Evolutionary conservation across 352 stramenopile genomes (phyloP).

Genomic region (Plasmopara muralis): DNA sequence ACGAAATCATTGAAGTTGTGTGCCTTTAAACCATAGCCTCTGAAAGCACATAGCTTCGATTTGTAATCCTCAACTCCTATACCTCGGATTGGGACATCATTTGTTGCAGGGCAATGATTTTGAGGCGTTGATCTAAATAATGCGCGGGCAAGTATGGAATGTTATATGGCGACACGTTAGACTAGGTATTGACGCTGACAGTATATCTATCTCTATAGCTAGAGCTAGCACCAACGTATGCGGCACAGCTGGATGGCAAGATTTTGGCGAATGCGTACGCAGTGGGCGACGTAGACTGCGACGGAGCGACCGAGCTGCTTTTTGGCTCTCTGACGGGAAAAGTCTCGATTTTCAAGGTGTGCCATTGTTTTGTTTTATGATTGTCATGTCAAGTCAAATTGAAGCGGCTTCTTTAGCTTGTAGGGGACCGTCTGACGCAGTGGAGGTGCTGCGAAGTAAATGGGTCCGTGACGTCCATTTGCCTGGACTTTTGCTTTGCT

Average conservation of each 20-base stretch:
- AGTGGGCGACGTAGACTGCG: conserved; percentile 56
- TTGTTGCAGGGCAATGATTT: not conserved
- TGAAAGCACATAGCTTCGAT: conserved; percentile 8
- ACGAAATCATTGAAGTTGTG: not conserved
- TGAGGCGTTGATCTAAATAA: not conserved
- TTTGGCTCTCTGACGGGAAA: conserved; percentile 56
- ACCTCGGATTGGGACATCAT: not conserved
- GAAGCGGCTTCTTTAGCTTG: conserved; percentile 24
- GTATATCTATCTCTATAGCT: conserved; percentile 28
- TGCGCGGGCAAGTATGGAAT: conserved; percentile 24
- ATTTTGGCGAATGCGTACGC: conserved; percentile 65
- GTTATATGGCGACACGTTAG: not conserved
- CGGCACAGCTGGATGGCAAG: conserved; percentile 53
- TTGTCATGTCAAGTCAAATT: not conserved
- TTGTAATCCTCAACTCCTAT: not conserved
- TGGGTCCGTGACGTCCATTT: conserved; percentile 68
- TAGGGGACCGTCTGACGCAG: conserved; percentile 39
- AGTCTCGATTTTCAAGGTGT: conserved; percentile 68
- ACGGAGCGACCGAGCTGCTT: conserved; percentile 57
- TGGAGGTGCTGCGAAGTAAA: conserved; percentile 56
- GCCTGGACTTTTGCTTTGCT: conserved; percentile 31
- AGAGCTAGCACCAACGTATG: conserved; percentile 57
- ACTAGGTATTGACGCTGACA: conserved; percentile 6
- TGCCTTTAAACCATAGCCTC: not conserved
- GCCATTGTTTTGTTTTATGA: not conserved